A percentile compares a stretch with the other conserved stretches of the same genome.
Conservation (phyloP, 1,284 basidiomycete genomes). For the Moniliophthora roreri region DNA sequence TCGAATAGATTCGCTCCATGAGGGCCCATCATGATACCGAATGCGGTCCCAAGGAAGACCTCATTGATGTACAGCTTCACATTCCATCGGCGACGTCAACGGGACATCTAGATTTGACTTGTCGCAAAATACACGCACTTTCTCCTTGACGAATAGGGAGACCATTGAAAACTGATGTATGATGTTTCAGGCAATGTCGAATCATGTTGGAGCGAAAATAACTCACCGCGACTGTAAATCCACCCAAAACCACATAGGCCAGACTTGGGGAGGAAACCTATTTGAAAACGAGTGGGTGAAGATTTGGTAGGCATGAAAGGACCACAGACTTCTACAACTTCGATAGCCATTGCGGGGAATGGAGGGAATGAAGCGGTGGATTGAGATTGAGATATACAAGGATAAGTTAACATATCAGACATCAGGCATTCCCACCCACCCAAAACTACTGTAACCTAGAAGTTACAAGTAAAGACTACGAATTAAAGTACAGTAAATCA, state of each 20-base stretch:
- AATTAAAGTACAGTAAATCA: no score
- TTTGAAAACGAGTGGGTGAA: constrained; percentile 1
- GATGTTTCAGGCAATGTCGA: constrained; percentile 4
- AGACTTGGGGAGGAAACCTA: constrained; percentile 52
- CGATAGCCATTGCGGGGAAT: background rate
- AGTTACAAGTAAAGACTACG: no score
- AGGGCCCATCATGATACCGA: constrained; percentile 69
- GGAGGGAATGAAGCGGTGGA: background rate
- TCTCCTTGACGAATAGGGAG: constrained; percentile 82
- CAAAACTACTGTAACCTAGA: no score
- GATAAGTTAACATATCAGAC: no score
- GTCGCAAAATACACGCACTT: constrained; percentile 32
- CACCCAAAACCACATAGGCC: constrained; percentile 76
- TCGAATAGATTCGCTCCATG: constrained; percentile 76
- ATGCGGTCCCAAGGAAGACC: constrained; percentile 86
- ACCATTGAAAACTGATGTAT: constrained; percentile 71
- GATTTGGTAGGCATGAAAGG: background rate
- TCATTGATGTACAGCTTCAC: constrained; percentile 83
- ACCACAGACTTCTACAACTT: constrained; percentile 11
- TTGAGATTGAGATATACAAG: no score
- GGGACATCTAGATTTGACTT: background rate
- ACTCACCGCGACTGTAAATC: constrained; percentile 70
- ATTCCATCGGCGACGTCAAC: constrained; percentile 10
- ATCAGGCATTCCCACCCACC: no score
- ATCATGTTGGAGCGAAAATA: constrained; percentile 4